Base-by-base conservation (phyloP, 2,329 filamentous ascomycete genomes). In the Aspergillus flavus region DNA sequence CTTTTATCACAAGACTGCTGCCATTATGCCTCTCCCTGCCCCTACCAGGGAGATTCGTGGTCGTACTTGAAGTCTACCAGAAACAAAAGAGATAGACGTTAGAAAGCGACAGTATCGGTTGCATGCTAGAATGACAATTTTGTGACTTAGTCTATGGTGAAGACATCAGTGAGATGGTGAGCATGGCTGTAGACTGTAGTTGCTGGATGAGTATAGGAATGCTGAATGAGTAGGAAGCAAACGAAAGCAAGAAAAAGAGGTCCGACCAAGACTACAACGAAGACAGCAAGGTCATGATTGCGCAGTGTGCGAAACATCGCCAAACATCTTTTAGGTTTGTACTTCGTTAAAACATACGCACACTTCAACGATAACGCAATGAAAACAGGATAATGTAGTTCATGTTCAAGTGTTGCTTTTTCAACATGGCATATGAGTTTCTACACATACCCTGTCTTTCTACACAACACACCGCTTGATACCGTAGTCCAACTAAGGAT, bases 121-220 rank as follows among this genome's bases (percentile, higher is more conserved):
- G 5, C 34, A 10, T 41, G 6, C 1, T 11, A 39, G 14, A n/a
- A 16, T n/a, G 9, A 1, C 0, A n/a, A 10, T 41, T 41, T 41
- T n/a, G 6, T 1, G 3, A 41, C 7, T 0, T 3, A n/a, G 0
- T 41, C 2, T 41, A 41, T 7, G 6, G 39, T n/a, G 19, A n/a
- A 19, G 14, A 7, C 1, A 19, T 6, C 6, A 7, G 36, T 4
- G 3, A 19, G 16, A 10, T 19, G 16, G 7, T 41, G 39, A 9
- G 16, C 16, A 3, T 41, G 26, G n/a, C n/a, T 21, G n/a, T 21
- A 21, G 16, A 11, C 14, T 39, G 36, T 39, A 39, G 12, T 39
- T 1, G 14, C 14, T 39, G 16, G 36, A 21, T 41, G 39, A 9
- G 16, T 6, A 3, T 41, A 5, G 3, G 6, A 16, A 39, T 14